phyloP scores from a whole-genome alignment of 768 basidiomycete species.

The Trichaptum fuscoviolaceum region DNA sequence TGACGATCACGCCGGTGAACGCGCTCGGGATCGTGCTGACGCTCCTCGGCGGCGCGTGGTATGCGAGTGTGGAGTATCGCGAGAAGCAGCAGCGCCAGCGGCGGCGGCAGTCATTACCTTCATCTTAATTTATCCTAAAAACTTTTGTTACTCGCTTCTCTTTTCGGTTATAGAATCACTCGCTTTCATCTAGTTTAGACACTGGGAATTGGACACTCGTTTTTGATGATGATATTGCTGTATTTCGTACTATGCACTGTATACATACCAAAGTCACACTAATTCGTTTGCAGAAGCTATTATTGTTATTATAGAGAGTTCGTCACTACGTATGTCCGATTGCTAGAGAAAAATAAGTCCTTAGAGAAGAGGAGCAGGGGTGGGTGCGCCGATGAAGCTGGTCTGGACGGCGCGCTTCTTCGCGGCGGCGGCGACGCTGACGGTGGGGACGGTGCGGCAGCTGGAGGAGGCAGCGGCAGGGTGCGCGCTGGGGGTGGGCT shows the following conservation, averaged over 20 bases:
- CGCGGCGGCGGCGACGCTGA: slow-evolving; percentile 21
- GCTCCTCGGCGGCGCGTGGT: slow-evolving; percentile 80
- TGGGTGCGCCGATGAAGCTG: not conserved
- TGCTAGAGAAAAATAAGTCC: not conserved
- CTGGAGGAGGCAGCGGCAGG: slow-evolving; percentile 32
- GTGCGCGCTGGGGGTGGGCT: slow-evolving; percentile 35
- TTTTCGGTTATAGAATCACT: slow-evolving; percentile 4
- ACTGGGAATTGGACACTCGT: not conserved
- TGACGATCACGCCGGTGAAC: slow-evolving; percentile 77
- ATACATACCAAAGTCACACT: not conserved
- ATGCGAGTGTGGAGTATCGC: slow-evolving; percentile 58
- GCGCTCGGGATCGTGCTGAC: slow-evolving; percentile 81
- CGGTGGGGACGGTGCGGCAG: slow-evolving; percentile 30
- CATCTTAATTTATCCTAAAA: not conserved
- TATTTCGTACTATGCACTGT: not conserved
- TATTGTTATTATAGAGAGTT: not conserved
- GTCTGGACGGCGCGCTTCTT: not conserved
- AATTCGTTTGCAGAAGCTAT: not conserved
- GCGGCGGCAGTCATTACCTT: not conserved
- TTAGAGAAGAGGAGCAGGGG: not conserved
- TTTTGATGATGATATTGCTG: not conserved
- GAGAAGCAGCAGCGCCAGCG: slow-evolving; percentile 15
- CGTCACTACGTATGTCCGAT: not conserved
- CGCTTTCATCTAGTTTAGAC: not conserved
- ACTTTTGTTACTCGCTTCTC: too few species aligned